Base-by-base conservation (phyloP, 1,139 yeast genomes). In the Geotrichum restrictum region DNA sequence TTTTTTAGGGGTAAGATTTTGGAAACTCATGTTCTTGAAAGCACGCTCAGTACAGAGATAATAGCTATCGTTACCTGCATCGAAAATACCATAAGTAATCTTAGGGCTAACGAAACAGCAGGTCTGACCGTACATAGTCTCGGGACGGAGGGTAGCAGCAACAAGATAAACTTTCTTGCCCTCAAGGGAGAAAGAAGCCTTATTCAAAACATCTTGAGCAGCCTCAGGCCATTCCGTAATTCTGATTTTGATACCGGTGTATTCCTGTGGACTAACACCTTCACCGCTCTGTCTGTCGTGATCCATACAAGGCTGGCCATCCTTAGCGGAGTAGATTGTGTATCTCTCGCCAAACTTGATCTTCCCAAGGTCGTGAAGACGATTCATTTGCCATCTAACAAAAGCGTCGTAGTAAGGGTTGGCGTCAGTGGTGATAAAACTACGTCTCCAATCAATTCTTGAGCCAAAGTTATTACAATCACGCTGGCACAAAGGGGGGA, bases 261-360 rank as follows among this genome's bases (percentile, higher is more conserved):
- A 93, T 71, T 93, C 98, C 73, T 94, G 98, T 42, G 98, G 97
- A 62, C 85, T 81, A 49, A 93, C 91, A 69, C 95, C 98, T 76
- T 93, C 99, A 68, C 99, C 99, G 49, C 93, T 81, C 71, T 81
- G 85, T 78, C 99, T 85, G 73, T 93, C 99, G 72, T 93, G 99
- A 72, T 93, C 98, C 89, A 93, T 91, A 78, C 99, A 93, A 45
- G 98, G 95, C 76, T 93, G 99, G 57, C 97, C 97, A 73, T 93
- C 98, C 74, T 87, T 91, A 67, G 91, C 96, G 41, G 98, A 91
- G 74, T 88, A 93, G 64, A 93, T 88, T 61, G 99, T 94, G 77
- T 89, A 88, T 75, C 99, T 85, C 75, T 93, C 95, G 70, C 98
- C 99, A 64, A 93, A 93, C 76, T 91, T 93, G 74, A 93, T 89